Evolutionary conservation across 2,329 filamentous ascomycete species (phyloP).

Genomic region (Laburnicola sp.): DNA sequence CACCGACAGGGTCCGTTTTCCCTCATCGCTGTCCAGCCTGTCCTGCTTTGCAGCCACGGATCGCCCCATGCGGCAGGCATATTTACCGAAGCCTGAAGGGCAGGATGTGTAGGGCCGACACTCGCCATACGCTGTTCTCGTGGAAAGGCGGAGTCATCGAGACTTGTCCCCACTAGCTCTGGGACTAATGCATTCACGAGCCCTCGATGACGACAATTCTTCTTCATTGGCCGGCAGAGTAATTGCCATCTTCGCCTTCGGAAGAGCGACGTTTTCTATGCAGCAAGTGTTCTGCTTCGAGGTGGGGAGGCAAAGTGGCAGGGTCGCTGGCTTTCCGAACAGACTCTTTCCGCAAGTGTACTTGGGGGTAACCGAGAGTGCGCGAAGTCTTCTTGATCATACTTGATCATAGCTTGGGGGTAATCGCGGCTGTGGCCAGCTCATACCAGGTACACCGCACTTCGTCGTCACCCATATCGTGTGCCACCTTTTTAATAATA

Average conservation of each 20-base stretch:
- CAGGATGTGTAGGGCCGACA: neutral
- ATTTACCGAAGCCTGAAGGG: neutral
- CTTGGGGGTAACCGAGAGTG: no score
- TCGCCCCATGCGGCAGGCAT: neutral
- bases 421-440: slow-evolving; percentile 22
- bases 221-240: neutral
- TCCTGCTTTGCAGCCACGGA: neutral
- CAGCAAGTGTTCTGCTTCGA: slow-evolving; percentile 8
- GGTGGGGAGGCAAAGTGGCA: slow-evolving; percentile 7
- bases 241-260: slow-evolving; percentile 1
- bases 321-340: slow-evolving; percentile 2
- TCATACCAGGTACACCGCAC: slow-evolving; percentile 23
- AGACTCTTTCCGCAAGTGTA: slow-evolving; percentile 6
- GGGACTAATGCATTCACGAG: slow-evolving; percentile 12
- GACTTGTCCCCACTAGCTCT: slow-evolving; percentile 10
- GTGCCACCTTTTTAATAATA: slow-evolving; percentile 16
- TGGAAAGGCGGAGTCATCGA: slow-evolving; percentile 3
- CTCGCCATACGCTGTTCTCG: neutral
- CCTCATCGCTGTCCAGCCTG: neutral
- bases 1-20: neutral
- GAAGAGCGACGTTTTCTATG: slow-evolving; percentile 4
- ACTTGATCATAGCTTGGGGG: no score
- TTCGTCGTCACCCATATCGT: slow-evolving; percentile 9
- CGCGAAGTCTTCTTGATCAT: no score
- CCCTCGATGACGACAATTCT: neutral